Conservation (phyloP, 2,329 filamentous ascomycete genomes). For the Trichoderma citrinoviride region DNA sequence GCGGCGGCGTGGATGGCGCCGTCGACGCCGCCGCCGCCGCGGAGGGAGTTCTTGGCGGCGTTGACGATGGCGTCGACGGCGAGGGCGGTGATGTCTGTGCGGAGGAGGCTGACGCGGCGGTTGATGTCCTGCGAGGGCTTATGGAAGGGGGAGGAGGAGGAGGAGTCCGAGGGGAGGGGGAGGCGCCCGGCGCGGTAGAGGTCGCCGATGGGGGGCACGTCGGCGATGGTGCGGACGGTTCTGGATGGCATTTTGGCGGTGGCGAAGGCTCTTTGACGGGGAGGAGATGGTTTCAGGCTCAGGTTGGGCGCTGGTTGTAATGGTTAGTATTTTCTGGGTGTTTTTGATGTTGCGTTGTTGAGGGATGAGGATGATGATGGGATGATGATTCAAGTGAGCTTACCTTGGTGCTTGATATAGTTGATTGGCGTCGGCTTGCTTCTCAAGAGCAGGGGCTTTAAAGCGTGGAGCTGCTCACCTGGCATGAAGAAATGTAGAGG, state of each 20-base stretch:
- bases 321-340: neutral
- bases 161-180: neutral
- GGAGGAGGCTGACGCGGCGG: constrained; percentile 65
- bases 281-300: neutral
- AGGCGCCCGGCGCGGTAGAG: constrained; percentile 58
- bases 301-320: neutral
- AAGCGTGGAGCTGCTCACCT: too few species aligned
- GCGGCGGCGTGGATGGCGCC: constrained; percentile 84
- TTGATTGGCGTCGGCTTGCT: too few species aligned
- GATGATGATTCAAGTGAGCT: too few species aligned
- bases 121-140: constrained; percentile 59
- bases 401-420: too few species aligned
- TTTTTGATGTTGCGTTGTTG: neutral
- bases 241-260: neutral
- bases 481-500: too few species aligned
- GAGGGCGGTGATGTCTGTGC: constrained; percentile 79
- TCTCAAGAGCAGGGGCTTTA: too few species aligned
- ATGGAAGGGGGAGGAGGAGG: constrained; percentile 20
- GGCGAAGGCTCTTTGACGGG: neutral
- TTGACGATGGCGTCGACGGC: constrained; percentile 84
- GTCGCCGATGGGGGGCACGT: constrained; percentile 61
- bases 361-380: neutral
- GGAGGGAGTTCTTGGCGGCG: constrained; percentile 75
- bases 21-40: constrained; percentile 88
- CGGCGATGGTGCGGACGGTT: constrained; percentile 33